Conservation (phyloP, 257 asterid genomes). For the Haberlea rhodopensis region DNA sequence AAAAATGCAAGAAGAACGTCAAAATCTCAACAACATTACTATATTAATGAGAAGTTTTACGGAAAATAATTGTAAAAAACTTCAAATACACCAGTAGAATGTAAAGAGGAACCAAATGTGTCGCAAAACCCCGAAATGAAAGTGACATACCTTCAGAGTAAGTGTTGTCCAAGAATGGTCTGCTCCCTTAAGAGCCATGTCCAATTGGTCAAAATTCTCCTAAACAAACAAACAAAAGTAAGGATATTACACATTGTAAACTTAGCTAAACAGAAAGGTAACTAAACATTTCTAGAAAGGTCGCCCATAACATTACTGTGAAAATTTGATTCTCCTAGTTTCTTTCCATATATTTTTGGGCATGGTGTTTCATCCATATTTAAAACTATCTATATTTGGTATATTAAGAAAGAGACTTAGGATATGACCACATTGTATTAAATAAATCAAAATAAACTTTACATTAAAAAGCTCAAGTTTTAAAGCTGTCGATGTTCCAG, state of each 20-base stretch:
- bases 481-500: too few species aligned
- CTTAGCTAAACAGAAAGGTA: neutral
- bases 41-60: neutral
- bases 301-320: neutral
- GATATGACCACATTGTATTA: neutral
- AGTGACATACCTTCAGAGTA: conserved; percentile 65
- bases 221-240: conserved; percentile 24
- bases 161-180: conserved; percentile 81
- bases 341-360: neutral
- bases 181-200: conserved; percentile 55
- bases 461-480: neutral
- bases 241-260: neutral
- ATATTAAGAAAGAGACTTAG: too few species aligned
- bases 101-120: neutral
- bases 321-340: neutral
- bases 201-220: conserved; percentile 57
- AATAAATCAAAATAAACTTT: too few species aligned
- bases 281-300: neutral
- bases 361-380: too few species aligned
- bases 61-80: neutral
- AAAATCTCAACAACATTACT: neutral
- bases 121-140: neutral
- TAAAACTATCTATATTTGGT: too few species aligned
- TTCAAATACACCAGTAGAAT: neutral
- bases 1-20: neutral